phyloP scores from a whole-genome alignment of 1,284 basidiomycete species.

The Gomphus bonarii region DNA sequence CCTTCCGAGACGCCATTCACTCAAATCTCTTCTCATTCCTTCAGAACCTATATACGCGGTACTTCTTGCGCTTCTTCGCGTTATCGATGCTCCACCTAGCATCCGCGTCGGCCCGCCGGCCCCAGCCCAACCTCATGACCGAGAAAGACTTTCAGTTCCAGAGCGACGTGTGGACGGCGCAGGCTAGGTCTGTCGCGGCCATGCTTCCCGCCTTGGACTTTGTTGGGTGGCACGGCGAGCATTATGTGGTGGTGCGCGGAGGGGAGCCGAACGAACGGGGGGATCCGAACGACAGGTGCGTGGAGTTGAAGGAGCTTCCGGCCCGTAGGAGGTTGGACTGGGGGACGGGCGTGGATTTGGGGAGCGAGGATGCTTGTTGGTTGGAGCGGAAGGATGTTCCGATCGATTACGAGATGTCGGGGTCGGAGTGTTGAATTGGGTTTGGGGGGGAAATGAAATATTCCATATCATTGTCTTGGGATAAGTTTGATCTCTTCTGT shows the following conservation, averaged over 20 bases:
- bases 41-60: slow-evolving; percentile 40
- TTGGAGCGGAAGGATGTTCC: slow-evolving; percentile 60
- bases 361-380: slow-evolving; percentile 52
- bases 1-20: not conserved
- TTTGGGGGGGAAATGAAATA: not conserved
- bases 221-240: slow-evolving; percentile 58
- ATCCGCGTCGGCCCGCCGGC: slow-evolving; percentile 33
- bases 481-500: too few relatives aligned
- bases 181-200: slow-evolving; percentile 37
- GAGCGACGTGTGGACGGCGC: slow-evolving; percentile 44
- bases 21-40: not conserved
- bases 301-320: slow-evolving; percentile 58
- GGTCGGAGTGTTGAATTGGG: slow-evolving; percentile 3
- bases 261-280: slow-evolving; percentile 4
- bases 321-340: slow-evolving; percentile 47
- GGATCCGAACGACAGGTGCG: slow-evolving; percentile 5
- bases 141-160: slow-evolving; percentile 46
- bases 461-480: not conserved
- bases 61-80: slow-evolving; percentile 35
- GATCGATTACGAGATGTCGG: slow-evolving; percentile 56
- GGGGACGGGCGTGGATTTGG: slow-evolving; percentile 56
- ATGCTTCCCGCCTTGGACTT: slow-evolving; percentile 46
- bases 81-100: slow-evolving; percentile 51
- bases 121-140: slow-evolving; percentile 40
- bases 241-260: slow-evolving; percentile 47